Evolutionary conservation across 1,284 basidiomycete species (phyloP).

Genomic region (Irpex sp.): DNA sequence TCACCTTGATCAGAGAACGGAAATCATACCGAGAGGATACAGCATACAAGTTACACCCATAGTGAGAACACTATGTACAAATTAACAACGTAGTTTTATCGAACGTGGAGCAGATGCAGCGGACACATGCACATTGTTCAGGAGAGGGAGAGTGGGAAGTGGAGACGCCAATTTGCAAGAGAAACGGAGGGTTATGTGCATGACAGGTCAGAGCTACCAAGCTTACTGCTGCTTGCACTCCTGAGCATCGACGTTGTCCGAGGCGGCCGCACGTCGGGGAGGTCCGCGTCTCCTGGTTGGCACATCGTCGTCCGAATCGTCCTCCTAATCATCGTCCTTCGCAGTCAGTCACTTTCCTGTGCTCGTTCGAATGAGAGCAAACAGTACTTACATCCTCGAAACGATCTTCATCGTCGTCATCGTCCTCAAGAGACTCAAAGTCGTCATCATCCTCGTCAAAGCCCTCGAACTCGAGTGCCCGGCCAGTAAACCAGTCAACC

Average conservation of each 20-base stretch:
- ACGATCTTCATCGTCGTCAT: slow-evolving; percentile 45
- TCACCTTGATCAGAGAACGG: too few species aligned
- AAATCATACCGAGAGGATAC: neutral
- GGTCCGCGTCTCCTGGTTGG: slow-evolving; percentile 54
- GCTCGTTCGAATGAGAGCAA: slow-evolving; percentile 8
- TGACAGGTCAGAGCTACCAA: neutral
- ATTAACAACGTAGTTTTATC: neutral
- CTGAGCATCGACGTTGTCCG: slow-evolving; percentile 60
- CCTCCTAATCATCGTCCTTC: slow-evolving; percentile 40
- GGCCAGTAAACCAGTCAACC: slow-evolving; percentile 95
- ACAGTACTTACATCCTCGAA: slow-evolving; percentile 45
- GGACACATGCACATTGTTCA: neutral
- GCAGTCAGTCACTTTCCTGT: slow-evolving; percentile 10
- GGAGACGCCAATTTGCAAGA: neutral
- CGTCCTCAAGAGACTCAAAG: slow-evolving; percentile 55
- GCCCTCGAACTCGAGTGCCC: slow-evolving; percentile 88
- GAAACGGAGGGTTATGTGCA: neutral
- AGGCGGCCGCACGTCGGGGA: slow-evolving; percentile 43
- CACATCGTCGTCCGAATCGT: slow-evolving; percentile 58
- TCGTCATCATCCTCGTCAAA: slow-evolving; percentile 69
- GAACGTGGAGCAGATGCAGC: neutral
- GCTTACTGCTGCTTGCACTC: slow-evolving; percentile 84
- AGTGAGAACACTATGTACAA: neutral
- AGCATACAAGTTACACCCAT: neutral
- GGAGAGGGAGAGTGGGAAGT: neutral